Conservation (phyloP, 257 asterid species). For the Marsdenia floribunda region DNA sequence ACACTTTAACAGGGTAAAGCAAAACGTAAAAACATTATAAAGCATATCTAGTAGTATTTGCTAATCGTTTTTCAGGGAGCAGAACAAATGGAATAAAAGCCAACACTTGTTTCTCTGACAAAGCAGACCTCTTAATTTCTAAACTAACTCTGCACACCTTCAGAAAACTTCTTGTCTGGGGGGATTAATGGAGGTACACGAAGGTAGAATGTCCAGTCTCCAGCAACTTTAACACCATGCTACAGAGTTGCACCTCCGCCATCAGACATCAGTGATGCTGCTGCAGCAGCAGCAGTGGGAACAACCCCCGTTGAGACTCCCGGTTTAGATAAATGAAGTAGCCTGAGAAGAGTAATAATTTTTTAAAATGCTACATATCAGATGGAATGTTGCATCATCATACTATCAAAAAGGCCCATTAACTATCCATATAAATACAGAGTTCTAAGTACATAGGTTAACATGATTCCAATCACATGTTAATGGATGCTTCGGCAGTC, state of each 20-base stretch:
- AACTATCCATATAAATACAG: background rate
- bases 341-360: slow-evolving; percentile 44
- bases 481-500: background rate
- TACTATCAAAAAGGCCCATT: background rate
- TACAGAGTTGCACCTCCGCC: slow-evolving; percentile 75
- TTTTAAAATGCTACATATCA: background rate
- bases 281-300: slow-evolving; percentile 97
- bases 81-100: no score
- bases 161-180: background rate
- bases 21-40: background rate
- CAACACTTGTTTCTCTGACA: background rate
- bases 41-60: background rate
- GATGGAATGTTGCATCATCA: background rate
- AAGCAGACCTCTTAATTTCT: background rate
- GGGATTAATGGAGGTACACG: background rate
- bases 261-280: slow-evolving; percentile 91
- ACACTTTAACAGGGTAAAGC: background rate
- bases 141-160: background rate
- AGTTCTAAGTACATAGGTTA: background rate
- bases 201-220: background rate
- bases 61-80: background rate
- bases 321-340: slow-evolving; percentile 88
- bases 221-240: background rate
- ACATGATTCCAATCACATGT: background rate
- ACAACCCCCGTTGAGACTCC: slow-evolving; percentile 77